phyloP scores from a whole-genome alignment of 2,329 filamentous ascomycete species.

The Cladobotryum mycophilum region DNA sequence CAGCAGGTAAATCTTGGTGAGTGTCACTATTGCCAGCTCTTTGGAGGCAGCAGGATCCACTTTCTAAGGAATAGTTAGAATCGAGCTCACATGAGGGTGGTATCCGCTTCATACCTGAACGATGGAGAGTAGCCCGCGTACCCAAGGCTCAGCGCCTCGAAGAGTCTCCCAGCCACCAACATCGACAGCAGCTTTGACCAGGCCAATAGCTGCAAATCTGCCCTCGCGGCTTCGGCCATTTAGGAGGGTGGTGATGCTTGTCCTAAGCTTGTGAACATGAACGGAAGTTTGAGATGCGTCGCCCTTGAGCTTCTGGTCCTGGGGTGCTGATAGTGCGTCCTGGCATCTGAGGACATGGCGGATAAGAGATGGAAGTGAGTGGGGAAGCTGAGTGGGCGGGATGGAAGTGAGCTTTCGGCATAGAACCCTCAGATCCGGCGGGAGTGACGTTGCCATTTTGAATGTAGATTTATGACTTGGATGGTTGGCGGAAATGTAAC shows the following conservation, averaged over 20 bases:
- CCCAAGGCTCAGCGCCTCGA: constrained; percentile 67
- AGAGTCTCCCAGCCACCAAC: constrained; percentile 80
- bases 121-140: constrained; percentile 66
- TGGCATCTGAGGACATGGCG: constrained; percentile 52
- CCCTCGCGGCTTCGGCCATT: constrained; percentile 69
- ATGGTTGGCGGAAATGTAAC: too few species aligned
- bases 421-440: constrained; percentile 56
- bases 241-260: constrained; percentile 68
- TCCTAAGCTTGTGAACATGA: constrained; percentile 77
- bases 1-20: constrained; percentile 78
- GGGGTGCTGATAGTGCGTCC: constrained; percentile 55
- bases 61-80: constrained; percentile 48
- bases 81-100: neutral
- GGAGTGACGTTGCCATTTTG: constrained; percentile 31
- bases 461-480: too few species aligned
- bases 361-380: constrained; percentile 63
- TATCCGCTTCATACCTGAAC: constrained; percentile 53
- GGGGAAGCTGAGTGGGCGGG: constrained; percentile 65
- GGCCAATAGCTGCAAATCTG: constrained; percentile 68
- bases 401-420: constrained; percentile 67
- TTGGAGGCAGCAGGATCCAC: constrained; percentile 70
- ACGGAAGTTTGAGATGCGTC: constrained; percentile 57
- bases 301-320: constrained; percentile 55
- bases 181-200: constrained; percentile 77
- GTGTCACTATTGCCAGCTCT: constrained; percentile 66